Conservation (phyloP, 1,139 yeast genomes). For the Saccharomyces hybrid region DNA sequence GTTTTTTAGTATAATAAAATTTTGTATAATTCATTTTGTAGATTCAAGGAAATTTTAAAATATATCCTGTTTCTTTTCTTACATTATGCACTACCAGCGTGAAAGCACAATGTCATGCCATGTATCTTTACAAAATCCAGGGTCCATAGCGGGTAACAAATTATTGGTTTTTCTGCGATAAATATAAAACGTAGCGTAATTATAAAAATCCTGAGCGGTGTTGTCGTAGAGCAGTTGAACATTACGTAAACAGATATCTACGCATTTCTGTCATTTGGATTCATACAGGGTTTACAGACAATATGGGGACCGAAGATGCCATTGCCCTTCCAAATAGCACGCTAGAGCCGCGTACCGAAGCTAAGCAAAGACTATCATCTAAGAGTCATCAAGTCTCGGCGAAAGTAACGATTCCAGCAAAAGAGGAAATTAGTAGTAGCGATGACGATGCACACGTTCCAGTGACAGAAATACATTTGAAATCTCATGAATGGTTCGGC, state of each 20-base stretch:
- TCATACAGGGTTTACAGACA: not conserved
- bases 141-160: not conserved
- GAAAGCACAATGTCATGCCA: not conserved
- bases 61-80: not conserved
- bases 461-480: conserved; percentile 27
- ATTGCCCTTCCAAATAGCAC: not conserved
- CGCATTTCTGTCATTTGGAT: not conserved
- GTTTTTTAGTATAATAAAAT: conserved; percentile 11
- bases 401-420: conserved; percentile 2
- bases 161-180: not conserved
- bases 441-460: conserved; percentile 27
- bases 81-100: not conserved
- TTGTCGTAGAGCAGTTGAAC: not conserved
- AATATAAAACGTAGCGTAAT: not conserved
- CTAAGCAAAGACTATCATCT: conserved; percentile 5
- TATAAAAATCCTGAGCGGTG: not conserved
- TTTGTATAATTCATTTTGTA: conserved; percentile 6
- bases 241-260: not conserved
- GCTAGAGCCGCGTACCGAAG: not conserved
- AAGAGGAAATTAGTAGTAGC: conserved; percentile 2
- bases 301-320: not conserved
- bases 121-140: not conserved
- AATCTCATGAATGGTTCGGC: conserved; percentile 37
- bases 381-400: conserved; percentile 5
- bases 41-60: not conserved